Evolutionary conservation across 225 moss, liverwort and hornwort species (phyloP).

Genomic region (Rhytidiadelphus loreus): DNA sequence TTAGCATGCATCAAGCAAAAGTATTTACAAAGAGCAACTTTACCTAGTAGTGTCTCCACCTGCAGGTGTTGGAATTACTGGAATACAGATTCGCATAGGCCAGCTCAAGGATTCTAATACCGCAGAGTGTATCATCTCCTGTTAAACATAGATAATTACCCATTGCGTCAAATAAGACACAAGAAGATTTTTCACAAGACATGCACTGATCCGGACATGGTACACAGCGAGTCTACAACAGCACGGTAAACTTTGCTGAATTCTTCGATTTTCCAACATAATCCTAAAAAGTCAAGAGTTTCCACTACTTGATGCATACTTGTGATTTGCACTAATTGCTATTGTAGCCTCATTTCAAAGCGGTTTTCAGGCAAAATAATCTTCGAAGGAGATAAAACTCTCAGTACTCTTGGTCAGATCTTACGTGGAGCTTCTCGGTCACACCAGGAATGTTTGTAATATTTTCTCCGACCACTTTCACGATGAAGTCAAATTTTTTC

Average conservation of each 20-base stretch:
- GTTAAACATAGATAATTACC: not conserved
- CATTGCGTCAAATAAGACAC: not conserved
- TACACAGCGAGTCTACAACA: not conserved
- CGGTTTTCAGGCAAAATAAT: not conserved
- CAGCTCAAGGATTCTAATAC: conserved; percentile 82
- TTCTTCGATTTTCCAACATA: not conserved
- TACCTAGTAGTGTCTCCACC: conserved; percentile 58
- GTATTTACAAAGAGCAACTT: not conserved
- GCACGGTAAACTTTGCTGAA: not conserved
- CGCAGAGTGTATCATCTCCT: conserved; percentile 81
- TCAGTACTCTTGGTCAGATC: not conserved
- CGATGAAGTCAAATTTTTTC: conserved; percentile 78
- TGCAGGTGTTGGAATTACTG: conserved; percentile 49
- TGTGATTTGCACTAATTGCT: not conserved
- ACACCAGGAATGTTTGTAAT: conserved; percentile 73
- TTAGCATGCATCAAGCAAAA: not conserved
- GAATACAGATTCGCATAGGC: conserved; percentile 88
- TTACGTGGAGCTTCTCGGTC: conserved; percentile 37
- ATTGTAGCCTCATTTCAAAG: not conserved
- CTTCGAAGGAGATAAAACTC: not conserved
- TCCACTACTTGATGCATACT: not conserved
- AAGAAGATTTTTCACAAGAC: not conserved
- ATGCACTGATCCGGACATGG: not conserved
- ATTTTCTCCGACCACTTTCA: conserved; percentile 79
- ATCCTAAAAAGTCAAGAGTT: not conserved